Percentiles rank a stretch among this genome's conserved stretches.
phyloP scores from a whole-genome alignment of 2,329 filamentous ascomycete species.

The Dryadomyces quercus-mongolicae region DNA sequence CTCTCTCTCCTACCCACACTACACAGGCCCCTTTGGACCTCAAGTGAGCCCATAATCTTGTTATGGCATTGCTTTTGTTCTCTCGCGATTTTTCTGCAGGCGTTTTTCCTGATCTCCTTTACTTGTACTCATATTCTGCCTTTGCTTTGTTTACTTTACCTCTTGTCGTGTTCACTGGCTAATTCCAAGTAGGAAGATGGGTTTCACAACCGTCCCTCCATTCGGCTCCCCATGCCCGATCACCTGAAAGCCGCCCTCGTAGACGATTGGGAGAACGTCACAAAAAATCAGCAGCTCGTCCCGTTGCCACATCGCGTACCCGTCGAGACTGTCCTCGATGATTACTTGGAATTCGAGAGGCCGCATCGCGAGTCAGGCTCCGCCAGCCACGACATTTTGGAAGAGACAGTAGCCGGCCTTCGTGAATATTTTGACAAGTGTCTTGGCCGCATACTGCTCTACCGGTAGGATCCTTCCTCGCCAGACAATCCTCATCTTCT shows the following conservation, averaged over 20 bases:
- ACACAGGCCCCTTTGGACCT: background rate
- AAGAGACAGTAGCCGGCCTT: constrained; percentile 77
- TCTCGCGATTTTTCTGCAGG: no score
- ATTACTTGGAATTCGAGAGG: constrained; percentile 63
- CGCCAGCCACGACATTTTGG: constrained; percentile 70
- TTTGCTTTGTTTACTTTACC: background rate
- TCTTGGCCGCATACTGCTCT: constrained; percentile 78
- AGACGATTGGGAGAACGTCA: constrained; percentile 98
- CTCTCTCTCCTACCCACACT: background rate
- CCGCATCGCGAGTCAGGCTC: constrained; percentile 52
- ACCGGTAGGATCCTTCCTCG: constrained; percentile 36
- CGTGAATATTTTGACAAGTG: constrained; percentile 91
- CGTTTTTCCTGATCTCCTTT: no score
- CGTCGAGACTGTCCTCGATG: constrained; percentile 65
- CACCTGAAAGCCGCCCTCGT: constrained; percentile 84
- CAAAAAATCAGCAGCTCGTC: constrained; percentile 85
- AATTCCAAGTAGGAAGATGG: constrained; percentile 59
- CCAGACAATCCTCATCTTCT: background rate
- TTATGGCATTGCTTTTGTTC: background rate
- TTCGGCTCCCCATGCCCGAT: constrained; percentile 79
- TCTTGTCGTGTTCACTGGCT: background rate
- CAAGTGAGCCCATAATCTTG: background rate
- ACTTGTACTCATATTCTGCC: background rate
- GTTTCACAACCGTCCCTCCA: constrained; percentile 72
- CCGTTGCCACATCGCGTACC: constrained; percentile 67